phyloP scores from a whole-genome alignment of 257 asterid genomes.

The Paulownia fortunei region DNA sequence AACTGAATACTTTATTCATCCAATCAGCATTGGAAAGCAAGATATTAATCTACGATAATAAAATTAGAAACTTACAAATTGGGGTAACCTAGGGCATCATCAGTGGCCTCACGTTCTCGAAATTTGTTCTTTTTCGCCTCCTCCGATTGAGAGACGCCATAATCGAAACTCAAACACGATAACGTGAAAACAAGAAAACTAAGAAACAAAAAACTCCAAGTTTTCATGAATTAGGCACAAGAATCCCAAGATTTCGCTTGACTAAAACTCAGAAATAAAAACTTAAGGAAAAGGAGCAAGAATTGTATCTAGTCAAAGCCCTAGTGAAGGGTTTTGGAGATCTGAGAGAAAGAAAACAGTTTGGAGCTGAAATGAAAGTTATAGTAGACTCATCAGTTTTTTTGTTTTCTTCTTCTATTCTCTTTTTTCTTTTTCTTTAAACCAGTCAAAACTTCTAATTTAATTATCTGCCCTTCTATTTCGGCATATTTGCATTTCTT shows the following conservation, averaged over 20 bases:
- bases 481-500: constrained; percentile 28
- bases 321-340: constrained; percentile 49
- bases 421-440: constrained; percentile 8
- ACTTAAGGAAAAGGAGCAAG: constrained; percentile 21
- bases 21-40: constrained; percentile 15
- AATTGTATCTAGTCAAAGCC: constrained; percentile 42
- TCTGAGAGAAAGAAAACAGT: constrained; percentile 33
- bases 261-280: constrained; percentile 15
- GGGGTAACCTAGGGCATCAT: constrained; percentile 90
- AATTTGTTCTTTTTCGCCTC: constrained; percentile 73
- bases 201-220: constrained; percentile 54
- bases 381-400: constrained; percentile 20
- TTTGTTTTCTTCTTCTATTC: neutral
- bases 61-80: constrained; percentile 61
- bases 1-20: neutral
- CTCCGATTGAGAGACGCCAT: constrained; percentile 67
- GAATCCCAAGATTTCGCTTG: constrained; percentile 27
- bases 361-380: constrained; percentile 31
- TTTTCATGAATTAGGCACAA: constrained; percentile 63
- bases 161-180: constrained; percentile 53
- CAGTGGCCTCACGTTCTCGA: constrained; percentile 93
- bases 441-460: constrained; percentile 17
- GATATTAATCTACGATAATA: constrained; percentile 7
- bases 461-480: constrained; percentile 21
- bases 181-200: constrained; percentile 53